Base-by-base conservation (phyloP, 306 rosid genomes). In the Malus asiatica region DNA sequence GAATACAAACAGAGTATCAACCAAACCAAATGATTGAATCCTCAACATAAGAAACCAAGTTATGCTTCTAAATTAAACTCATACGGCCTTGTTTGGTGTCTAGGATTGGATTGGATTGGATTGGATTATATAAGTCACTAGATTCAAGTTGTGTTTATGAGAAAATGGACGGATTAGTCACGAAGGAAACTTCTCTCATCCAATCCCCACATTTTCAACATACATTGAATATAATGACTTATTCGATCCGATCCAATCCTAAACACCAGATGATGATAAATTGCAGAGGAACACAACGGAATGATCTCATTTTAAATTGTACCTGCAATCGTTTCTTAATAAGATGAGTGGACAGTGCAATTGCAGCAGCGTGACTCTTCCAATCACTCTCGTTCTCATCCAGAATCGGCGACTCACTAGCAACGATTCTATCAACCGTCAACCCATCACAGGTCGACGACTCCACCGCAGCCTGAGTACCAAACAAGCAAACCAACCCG, bases 241-340 rank as follows among this genome's bases (percentile, higher is more conserved):
- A 25, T 25, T 25, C 25, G 25, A 25, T 25, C 25, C 25, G 25
- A 25, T 25, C 25, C 0, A 25, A 25, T 25, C 25, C 1, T 25
- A 25, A 25, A 0, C 25, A 25, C 25, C 25, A 25, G 25, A 25
- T 1, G 25, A 25, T 25, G 25, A 25, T 25, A 25, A 25, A 25
- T 25, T 25, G 25, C 32, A 62, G 5, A 25, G 3, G 30, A 68
- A 68, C 44, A n/a, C 12, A 44, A 44, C 11, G 30, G 7, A 60
- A 58, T 55, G 32, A 14, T 73, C 22, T 23, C 13, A 19, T 55
- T 42, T 63, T 59, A 74, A 66, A 46, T 33, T 16, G 40, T 66
- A 90, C 99, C 97, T 90, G 88, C 64, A 89, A 85, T 18, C 97
- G 91, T 71, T 89, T 96, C 90, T 95, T 95, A 77, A 92, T 90